phyloP scores from a whole-genome alignment of 306 rosid genomes.

The Comarum palustre region DNA sequence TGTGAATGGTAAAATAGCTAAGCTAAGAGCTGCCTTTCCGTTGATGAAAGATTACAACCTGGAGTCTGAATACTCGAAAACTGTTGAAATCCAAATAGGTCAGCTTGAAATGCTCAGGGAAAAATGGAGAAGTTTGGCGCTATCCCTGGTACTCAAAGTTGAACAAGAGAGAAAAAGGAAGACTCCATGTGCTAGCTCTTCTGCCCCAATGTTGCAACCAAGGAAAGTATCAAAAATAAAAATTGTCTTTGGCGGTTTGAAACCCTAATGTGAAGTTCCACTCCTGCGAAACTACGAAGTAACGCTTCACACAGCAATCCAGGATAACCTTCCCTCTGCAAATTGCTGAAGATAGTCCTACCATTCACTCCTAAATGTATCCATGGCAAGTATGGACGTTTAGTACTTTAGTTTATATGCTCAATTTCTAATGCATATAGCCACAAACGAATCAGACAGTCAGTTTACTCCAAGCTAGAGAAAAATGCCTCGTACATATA shows the following conservation, averaged over 20 bases:
- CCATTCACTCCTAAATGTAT: not conserved
- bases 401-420: too few species aligned
- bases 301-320: not conserved
- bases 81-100: conserved; percentile 28
- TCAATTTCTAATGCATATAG: too few species aligned
- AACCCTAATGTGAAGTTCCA: not conserved
- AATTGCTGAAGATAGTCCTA: not conserved
- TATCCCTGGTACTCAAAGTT: not conserved
- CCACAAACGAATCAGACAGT: too few species aligned
- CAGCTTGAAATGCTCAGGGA: conserved; percentile 26
- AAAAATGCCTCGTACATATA: too few species aligned
- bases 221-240: not conserved
- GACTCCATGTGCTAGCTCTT: not conserved
- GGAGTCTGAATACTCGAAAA: conserved; percentile 25
- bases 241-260: not conserved
- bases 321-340: not conserved
- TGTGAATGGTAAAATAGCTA: conserved; percentile 27
- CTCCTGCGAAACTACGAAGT: not conserved
- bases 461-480: too few species aligned
- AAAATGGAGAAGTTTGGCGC: not conserved
- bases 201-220: not conserved
- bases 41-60: conserved; percentile 47
- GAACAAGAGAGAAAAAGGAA: not conserved
- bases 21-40: conserved; percentile 22
- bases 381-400: too few species aligned